A percentile compares a stretch with the other conserved stretches of the same genome.
Conservation (phyloP, 257 asterid species). For the Plantago ovata region DNA sequence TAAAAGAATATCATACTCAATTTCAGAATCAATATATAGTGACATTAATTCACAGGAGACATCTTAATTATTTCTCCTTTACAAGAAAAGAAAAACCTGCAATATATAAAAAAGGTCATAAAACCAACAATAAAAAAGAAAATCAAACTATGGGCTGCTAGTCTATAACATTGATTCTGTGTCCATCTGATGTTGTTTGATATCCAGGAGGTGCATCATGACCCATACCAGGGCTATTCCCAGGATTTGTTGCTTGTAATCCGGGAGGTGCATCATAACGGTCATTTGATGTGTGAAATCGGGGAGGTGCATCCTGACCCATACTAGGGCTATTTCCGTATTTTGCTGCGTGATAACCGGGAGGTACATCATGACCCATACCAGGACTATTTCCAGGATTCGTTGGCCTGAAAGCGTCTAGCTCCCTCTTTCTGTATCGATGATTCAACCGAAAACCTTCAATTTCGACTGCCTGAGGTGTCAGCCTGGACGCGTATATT, state of each 20-base stretch:
- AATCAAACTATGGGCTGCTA: neutral
- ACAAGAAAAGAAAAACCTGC: neutral
- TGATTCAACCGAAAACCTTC: constrained; percentile 1
- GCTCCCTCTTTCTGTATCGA: constrained; percentile 31
- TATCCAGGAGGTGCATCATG: constrained; percentile 30
- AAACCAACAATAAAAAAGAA: neutral
- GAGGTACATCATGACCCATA: constrained; percentile 49
- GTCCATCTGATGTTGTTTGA: neutral
- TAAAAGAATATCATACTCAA: neutral
- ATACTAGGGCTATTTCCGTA: no score
- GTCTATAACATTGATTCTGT: neutral
- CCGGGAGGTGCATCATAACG: no score
- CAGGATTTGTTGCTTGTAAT: constrained; percentile 53
- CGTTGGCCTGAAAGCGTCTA: constrained; percentile 47
- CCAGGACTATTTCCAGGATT: constrained; percentile 70
- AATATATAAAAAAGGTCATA: neutral
- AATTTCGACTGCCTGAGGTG: neutral
- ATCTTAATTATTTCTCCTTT: neutral
- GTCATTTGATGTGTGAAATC: no score
- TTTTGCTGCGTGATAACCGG: constrained; percentile 17
- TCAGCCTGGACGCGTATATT: constrained; percentile 1
- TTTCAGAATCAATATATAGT: no score
- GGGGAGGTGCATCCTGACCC: no score
- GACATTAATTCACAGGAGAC: neutral
- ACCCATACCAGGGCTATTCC: constrained; percentile 82